phyloP scores from a whole-genome alignment of 805 yeast species.

The Candida lessepsii region DNA sequence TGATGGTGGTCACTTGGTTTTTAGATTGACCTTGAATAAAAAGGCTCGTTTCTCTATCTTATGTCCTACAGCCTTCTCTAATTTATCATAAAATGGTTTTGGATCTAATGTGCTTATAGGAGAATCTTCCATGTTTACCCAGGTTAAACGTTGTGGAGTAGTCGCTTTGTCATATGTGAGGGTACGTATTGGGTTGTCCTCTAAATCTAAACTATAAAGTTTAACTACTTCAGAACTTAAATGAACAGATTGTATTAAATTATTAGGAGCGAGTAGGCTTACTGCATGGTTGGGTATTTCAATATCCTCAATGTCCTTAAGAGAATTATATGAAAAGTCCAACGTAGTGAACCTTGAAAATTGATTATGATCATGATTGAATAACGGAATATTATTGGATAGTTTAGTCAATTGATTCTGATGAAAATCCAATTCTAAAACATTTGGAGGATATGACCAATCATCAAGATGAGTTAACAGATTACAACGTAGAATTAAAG shows the following conservation, averaged over 20 bases:
- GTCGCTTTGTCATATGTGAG: conserved; percentile 4
- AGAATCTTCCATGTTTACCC: not conserved
- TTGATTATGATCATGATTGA: conserved; percentile 3
- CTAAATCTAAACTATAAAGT: not conserved
- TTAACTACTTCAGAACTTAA: conserved; percentile 3
- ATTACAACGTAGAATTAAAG: conserved; percentile 16
- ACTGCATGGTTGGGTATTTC: conserved; percentile 5
- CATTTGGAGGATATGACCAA: conserved; percentile 25
- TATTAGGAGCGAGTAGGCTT: not conserved
- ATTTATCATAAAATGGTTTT: not conserved
- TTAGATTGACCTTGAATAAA: not conserved
- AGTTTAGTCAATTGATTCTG: conserved; percentile 18
- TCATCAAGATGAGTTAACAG: not conserved
- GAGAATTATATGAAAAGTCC: not conserved
- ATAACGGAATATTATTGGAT: conserved; percentile 2
- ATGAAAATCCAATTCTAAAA: conserved; percentile 26
- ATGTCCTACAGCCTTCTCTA: conserved; percentile 7
- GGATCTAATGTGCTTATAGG: not conserved
- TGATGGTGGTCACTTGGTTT: too few species aligned
- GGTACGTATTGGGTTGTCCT: not conserved
- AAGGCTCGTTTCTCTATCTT: not conserved
- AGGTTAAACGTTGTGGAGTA: conserved; percentile 1
- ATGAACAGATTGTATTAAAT: not conserved
- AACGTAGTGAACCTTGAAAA: not conserved
- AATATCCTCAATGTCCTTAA: not conserved